These are phyloP conservation scores for Phaeotremella skinneri DNA, from an alignment of 768 basidiomycete species.

Conservation along the genomic window DNA sequence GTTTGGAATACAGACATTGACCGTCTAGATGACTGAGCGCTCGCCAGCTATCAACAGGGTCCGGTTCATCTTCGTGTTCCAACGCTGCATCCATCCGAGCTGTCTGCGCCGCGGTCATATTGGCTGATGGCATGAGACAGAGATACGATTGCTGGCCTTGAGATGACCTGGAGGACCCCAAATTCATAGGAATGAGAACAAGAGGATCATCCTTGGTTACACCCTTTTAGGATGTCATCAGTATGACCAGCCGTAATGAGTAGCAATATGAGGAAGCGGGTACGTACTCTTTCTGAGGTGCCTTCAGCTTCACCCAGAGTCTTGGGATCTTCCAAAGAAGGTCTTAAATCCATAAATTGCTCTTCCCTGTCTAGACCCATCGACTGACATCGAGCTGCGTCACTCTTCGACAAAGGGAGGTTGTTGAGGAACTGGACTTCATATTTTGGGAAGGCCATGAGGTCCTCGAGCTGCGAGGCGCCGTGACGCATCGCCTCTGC, in stretches of 20 bases:
- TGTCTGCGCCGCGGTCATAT: conserved; percentile 26
- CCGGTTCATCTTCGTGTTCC: conserved; percentile 21
- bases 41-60: conserved; percentile 39
- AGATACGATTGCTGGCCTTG: conserved; percentile 33
- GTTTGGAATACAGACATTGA: conserved; percentile 44
- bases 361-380: conserved; percentile 19
- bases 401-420: conserved; percentile 33
- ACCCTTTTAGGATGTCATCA: neutral
- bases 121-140: conserved; percentile 40
- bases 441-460: conserved; percentile 45
- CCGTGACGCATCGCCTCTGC: conserved; percentile 26
- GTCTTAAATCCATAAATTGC: conserved; percentile 21
- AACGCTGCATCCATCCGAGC: conserved; percentile 8
- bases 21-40: conserved; percentile 44
- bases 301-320: conserved; percentile 18
- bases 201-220: conserved; percentile 20
- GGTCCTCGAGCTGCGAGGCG: conserved; percentile 35
- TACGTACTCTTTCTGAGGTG: no score
- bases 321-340: neutral
- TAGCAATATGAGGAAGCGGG: no score
- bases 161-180: conserved; percentile 17
- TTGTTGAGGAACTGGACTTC: conserved; percentile 47
- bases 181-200: conserved; percentile 34
- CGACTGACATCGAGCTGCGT: conserved; percentile 31
- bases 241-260: neutral